A percentile compares a stretch with the other conserved stretches of the same genome.
These are phyloP conservation scores for Endoconidiophora polonica DNA, from an alignment of 2,329 filamentous ascomycete genomes.

Conservation along the genomic window DNA sequence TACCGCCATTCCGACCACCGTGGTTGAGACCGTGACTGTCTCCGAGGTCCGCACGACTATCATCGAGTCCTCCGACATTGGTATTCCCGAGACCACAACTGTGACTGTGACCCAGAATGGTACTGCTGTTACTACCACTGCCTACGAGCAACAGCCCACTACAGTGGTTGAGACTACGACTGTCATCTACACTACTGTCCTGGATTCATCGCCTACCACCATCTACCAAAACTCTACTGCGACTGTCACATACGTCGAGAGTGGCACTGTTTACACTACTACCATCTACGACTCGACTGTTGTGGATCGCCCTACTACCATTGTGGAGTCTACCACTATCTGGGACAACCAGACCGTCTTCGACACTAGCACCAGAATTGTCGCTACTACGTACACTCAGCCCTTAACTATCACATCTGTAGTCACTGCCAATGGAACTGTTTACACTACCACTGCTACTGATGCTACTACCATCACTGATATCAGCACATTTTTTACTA, in stretches of 20 bases:
- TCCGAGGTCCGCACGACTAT: neutral
- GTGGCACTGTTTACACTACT: neutral
- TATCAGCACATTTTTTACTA: neutral
- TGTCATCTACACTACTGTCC: neutral
- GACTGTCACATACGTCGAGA: neutral
- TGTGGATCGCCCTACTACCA: slow-evolving; percentile 1
- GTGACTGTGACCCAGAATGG: neutral
- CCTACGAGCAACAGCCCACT: neutral
- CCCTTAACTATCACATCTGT: neutral
- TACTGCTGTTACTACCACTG: neutral
- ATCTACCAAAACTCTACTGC: neutral
- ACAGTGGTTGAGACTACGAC: slow-evolving; percentile 7
- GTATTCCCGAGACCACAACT: neutral
- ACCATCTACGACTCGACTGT: slow-evolving; percentile 2
- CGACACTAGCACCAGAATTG: neutral
- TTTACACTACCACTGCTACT: neutral
- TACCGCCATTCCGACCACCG: neutral
- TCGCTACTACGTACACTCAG: slow-evolving; percentile 1
- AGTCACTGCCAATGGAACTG: neutral
- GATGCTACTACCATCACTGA: slow-evolving; percentile 2
- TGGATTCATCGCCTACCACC: no score
- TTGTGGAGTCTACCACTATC: neutral
- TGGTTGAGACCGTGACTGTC: neutral
- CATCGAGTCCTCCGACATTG: neutral
- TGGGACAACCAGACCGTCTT: slow-evolving; percentile 2